Base-by-base conservation (phyloP, 1,284 basidiomycete genomes). In the Rhodotorula sp. region DNA sequence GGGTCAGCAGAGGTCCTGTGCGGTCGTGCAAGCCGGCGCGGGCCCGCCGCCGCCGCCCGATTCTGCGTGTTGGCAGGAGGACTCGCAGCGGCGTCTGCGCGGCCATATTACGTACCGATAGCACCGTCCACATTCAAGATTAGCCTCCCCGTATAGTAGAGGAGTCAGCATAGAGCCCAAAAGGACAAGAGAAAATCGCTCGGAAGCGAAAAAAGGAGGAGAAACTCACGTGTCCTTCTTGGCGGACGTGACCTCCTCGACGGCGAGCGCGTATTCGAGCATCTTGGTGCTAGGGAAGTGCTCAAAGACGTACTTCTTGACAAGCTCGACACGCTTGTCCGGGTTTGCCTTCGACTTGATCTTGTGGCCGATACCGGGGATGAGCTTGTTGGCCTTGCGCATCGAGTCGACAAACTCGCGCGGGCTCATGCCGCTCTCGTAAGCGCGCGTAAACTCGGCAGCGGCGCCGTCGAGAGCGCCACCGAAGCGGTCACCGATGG, bases 381-480 rank as follows among this genome's bases (percentile, higher is more conserved):
- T 94, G 78, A 99, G 90, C 84, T 94, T 95, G 88, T 98, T 98
- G 60, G 88, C 89, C 85, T 95, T 95, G 81, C 96, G 88, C 83
- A 92, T 92, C 79, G 90, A 88, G 85, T 99, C 96, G 79, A 99
- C 96, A 80, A 98, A 98, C 84, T 99, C 96, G 80, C 96, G 89
- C 34, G 96, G 94, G 16, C 93, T 97, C 79, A 95, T 86, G 69
- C 95, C 96, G 49, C 90, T 90, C 82, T 94, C 92, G 68, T 90
- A 88, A 67, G 94, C 96, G 73, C 87, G 86, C 29, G 92, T 92
- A 88, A 99, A 98, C 90, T 97, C 97, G 74, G 88, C 81, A 49
- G 96, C 96, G 72, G 96, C 96, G 84, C 97, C 95, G 81, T 98
- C 96, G 76, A 99, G 89, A n/a, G 96, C 96, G 85, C 96, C 96